A percentile compares a stretch with the other conserved stretches of the same genome.
Evolutionary conservation across 352 stramenopile genomes (phyloP).

Genomic region (Phytophthora chlamydospora): DNA sequence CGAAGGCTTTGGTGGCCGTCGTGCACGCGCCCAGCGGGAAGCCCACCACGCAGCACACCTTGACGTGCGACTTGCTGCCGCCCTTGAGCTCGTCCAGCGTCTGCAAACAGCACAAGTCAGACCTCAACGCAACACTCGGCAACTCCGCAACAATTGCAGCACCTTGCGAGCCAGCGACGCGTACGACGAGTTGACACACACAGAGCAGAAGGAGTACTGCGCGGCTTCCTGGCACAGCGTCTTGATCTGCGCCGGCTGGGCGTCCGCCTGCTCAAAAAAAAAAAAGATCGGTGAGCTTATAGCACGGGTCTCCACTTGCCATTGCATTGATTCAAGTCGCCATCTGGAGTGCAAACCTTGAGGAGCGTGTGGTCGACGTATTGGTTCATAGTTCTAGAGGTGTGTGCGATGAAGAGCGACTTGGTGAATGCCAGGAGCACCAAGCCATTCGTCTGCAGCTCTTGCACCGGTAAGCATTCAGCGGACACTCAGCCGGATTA

Average conservation of each 20-base stretch:
- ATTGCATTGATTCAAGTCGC: background rate
- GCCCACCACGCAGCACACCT: constrained; percentile 84
- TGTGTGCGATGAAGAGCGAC: constrained; percentile 1
- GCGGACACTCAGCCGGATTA: constrained; percentile 11
- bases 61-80: constrained; percentile 53
- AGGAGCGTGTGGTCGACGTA: constrained; percentile 86
- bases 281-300: constrained; percentile 12
- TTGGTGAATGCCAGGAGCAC: constrained; percentile 10
- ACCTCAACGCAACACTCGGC: background rate
- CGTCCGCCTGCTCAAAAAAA: constrained; percentile 49
- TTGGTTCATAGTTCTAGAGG: constrained; percentile 45
- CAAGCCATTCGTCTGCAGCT: constrained; percentile 14
- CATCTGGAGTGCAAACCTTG: constrained; percentile 42
- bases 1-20: constrained; percentile 72
- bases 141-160: background rate
- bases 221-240: constrained; percentile 74
- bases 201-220: constrained; percentile 73
- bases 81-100: constrained; percentile 51
- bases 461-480: constrained; percentile 36
- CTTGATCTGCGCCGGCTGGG: constrained; percentile 65
- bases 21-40: constrained; percentile 78
- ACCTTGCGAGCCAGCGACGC: constrained; percentile 67
- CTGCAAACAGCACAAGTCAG: constrained; percentile 17
- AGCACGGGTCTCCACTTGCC: background rate
- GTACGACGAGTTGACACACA: constrained; percentile 86